A percentile compares a stretch with the other conserved stretches of the same genome.
Conservation (phyloP, 371 early-diverging fungal species). For the Mucor saturninus region DNA sequence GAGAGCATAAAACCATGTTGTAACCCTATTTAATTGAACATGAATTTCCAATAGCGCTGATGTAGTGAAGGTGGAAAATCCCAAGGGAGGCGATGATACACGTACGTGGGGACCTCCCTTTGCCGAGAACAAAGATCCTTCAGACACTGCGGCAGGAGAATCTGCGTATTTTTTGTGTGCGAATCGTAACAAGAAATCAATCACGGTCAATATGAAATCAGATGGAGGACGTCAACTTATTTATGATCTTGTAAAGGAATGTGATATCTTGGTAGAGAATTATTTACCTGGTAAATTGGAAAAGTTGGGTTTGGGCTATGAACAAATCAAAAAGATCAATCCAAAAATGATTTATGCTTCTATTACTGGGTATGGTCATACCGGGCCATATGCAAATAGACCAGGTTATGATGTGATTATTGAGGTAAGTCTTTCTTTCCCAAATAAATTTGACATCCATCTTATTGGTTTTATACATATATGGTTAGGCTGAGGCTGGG, state of each 20-base stretch:
- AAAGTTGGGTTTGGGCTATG: constrained; percentile 78
- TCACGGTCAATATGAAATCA: constrained; percentile 84
- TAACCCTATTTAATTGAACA: neutral
- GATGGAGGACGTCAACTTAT: constrained; percentile 69
- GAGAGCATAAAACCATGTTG: too few relatives aligned
- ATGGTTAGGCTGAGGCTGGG: constrained; percentile 78
- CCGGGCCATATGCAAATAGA: constrained; percentile 79
- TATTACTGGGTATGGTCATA: constrained; percentile 87
- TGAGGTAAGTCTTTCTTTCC: constrained; percentile 47
- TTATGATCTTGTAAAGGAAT: constrained; percentile 64
- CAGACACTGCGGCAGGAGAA: constrained; percentile 55
- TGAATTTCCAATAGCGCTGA: constrained; percentile 69
- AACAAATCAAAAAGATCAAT: constrained; percentile 69
- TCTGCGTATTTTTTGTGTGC: constrained; percentile 90
- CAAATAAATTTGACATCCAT: neutral
- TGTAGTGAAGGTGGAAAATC: constrained; percentile 88
- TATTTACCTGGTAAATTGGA: constrained; percentile 88
- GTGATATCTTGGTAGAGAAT: constrained; percentile 91
- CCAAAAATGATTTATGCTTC: constrained; percentile 88
- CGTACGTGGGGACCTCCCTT: constrained; percentile 86
- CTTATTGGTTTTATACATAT: neutral
- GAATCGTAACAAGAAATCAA: constrained; percentile 90
- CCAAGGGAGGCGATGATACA: constrained; percentile 84
- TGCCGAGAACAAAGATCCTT: constrained; percentile 49
- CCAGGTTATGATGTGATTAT: constrained; percentile 96